Evolutionary conservation across 2,329 filamentous ascomycete genomes (phyloP).

Genomic region (Claviceps lovelessii): DNA sequence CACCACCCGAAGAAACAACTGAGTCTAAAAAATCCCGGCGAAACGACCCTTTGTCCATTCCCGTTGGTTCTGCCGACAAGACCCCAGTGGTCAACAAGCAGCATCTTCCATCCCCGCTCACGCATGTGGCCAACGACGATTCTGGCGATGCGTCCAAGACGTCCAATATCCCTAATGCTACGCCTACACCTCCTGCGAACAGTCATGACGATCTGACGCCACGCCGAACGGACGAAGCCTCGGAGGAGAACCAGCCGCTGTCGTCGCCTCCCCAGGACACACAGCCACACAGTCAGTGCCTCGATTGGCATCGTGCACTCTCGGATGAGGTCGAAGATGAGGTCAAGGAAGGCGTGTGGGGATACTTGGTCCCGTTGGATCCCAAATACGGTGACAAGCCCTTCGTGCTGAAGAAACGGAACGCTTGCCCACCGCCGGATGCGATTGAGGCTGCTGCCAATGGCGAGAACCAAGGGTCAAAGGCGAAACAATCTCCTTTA

Average conservation of each 20-base stretch:
- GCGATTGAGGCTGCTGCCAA: slow-evolving; percentile 22
- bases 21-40: slow-evolving; percentile 75
- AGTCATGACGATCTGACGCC: slow-evolving; percentile 40
- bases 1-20: slow-evolving; percentile 45
- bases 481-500: slow-evolving; percentile 31
- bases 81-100: slow-evolving; percentile 48
- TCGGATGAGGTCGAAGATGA: slow-evolving; percentile 79
- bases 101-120: slow-evolving; percentile 71
- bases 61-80: slow-evolving; percentile 28
- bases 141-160: slow-evolving; percentile 48
- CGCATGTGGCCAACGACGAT: slow-evolving; percentile 40
- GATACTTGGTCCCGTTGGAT: slow-evolving; percentile 77
- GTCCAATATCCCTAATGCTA: slow-evolving; percentile 54
- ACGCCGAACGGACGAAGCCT: slow-evolving; percentile 34
- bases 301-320: slow-evolving; percentile 56
- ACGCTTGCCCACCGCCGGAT: slow-evolving; percentile 49
- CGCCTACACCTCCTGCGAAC: slow-evolving; percentile 53
- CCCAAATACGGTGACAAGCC: slow-evolving; percentile 51
- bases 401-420: slow-evolving; percentile 58
- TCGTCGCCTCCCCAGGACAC: slow-evolving; percentile 51
- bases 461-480: slow-evolving; percentile 22
- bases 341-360: slow-evolving; percentile 77
- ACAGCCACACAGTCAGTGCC: slow-evolving; percentile 52
- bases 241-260: slow-evolving; percentile 30
- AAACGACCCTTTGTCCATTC: slow-evolving; percentile 49